phyloP scores from a whole-genome alignment of 441 rosid species.

The Geranium incanum region DNA sequence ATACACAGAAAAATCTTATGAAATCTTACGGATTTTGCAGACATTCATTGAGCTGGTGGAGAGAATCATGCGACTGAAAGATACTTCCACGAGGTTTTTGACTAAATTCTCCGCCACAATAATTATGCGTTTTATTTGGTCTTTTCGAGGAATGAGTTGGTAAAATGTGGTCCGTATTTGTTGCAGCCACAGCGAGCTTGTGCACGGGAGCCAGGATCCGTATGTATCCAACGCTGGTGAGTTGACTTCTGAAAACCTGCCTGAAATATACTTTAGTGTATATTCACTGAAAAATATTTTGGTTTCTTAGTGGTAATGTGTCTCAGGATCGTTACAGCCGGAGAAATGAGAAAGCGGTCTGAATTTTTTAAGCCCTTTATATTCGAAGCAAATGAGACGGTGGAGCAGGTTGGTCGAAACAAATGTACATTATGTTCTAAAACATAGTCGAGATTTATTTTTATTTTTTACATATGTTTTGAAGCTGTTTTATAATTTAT shows the following conservation, averaged over 20 bases:
- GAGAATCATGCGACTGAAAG: conserved; percentile 65
- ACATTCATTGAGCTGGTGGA: conserved; percentile 91
- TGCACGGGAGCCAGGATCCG: conserved; percentile 72
- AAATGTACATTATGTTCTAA: not conserved
- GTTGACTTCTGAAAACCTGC: conserved; percentile 23
- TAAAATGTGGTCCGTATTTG: conserved; percentile 18
- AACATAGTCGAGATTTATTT: not conserved
- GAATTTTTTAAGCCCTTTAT: conserved; percentile 87
- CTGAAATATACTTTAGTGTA: conserved; percentile 11
- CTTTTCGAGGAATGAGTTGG: conserved; percentile 6
- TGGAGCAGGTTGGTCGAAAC: conserved; percentile 67
- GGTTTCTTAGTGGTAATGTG: conserved; percentile 88
- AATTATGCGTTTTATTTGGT: too few relatives aligned
- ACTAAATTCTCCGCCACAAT: conserved; percentile 9
- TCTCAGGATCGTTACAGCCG: conserved; percentile 94
- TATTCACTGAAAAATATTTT: conserved; percentile 32
- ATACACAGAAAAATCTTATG: conserved; percentile 7
- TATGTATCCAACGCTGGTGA: conserved; percentile 82
- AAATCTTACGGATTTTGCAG: conserved; percentile 28
- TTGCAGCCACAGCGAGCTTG: conserved; percentile 66
- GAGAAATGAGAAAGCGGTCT: conserved; percentile 74
- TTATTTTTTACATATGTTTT: too few relatives aligned
- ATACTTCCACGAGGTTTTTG: conserved; percentile 59
- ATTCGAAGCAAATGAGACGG: conserved; percentile 66
- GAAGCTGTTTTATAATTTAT: not conserved